phyloP scores from a whole-genome alignment of 2,329 filamentous ascomycete genomes.

The Drechslerella stenobrocha region DNA sequence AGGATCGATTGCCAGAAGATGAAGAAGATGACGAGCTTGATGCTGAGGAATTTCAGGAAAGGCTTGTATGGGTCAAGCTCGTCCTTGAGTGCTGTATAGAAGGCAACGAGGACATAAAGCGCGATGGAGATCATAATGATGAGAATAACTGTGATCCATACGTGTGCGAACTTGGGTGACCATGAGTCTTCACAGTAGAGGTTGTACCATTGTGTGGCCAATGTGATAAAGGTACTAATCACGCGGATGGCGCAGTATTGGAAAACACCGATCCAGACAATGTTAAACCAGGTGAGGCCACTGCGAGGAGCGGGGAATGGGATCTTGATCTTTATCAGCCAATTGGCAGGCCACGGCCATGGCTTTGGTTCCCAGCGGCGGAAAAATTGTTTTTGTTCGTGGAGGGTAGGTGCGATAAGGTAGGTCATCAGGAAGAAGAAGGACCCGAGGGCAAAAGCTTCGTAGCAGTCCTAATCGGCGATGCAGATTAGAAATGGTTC shows the following conservation, averaged over 20 bases:
- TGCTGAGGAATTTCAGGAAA: constrained; percentile 78
- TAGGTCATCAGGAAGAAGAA: constrained; percentile 83
- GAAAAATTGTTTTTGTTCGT: constrained; percentile 81
- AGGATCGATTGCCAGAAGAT: constrained; percentile 79
- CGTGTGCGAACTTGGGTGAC: constrained; percentile 75
- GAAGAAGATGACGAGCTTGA: constrained; percentile 89
- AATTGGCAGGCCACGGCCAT: constrained; percentile 75
- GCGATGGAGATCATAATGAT: constrained; percentile 73
- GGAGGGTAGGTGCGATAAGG: constrained; percentile 75
- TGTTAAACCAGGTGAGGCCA: constrained; percentile 87
- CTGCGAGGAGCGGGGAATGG: constrained; percentile 68
- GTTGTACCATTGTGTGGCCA: constrained; percentile 69
- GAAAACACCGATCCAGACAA: constrained; percentile 79
- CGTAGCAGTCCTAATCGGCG: constrained; percentile 69
- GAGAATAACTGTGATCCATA: constrained; percentile 78
- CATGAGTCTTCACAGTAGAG: constrained; percentile 79
- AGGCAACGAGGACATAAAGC: constrained; percentile 87
- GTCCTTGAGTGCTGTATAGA: constrained; percentile 74
- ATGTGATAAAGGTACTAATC: constrained; percentile 75
- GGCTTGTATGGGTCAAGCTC: constrained; percentile 71
- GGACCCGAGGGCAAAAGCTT: constrained; percentile 82
- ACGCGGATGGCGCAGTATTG: constrained; percentile 84
- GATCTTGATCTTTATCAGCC: constrained; percentile 64
- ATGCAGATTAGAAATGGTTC: background rate
- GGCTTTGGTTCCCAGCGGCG: constrained; percentile 67